Conservation (phyloP, 768 basidiomycete species). For the Tremella yokohamensis region DNA sequence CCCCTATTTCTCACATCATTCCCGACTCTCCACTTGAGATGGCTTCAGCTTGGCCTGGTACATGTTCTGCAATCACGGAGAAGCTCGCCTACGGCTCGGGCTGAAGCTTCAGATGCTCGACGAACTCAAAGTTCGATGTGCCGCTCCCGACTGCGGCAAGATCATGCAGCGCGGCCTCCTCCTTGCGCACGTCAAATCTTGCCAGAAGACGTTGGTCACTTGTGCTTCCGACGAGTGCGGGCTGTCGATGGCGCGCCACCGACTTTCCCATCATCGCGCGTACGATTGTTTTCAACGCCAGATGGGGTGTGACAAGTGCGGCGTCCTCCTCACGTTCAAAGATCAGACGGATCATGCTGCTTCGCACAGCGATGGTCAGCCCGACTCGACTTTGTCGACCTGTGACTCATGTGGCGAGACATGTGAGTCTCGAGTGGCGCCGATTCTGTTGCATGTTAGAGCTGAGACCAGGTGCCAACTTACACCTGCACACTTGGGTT, state of each 20-base stretch:
- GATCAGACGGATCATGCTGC: constrained; percentile 8
- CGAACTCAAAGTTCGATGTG: constrained; percentile 37
- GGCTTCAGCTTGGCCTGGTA: not conserved
- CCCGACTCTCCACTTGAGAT: not conserved
- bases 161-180: constrained; percentile 36
- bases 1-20: not conserved
- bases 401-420: constrained; percentile 20
- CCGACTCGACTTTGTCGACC: not conserved
- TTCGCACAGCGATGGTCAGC: not conserved
- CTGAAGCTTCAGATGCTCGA: constrained; percentile 28
- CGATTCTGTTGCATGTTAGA: not conserved
- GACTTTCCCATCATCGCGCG: constrained; percentile 32
- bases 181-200: constrained; percentile 26
- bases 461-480: constrained; percentile 10
- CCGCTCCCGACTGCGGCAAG: constrained; percentile 27
- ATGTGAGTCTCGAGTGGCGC: constrained; percentile 16
- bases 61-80: not conserved
- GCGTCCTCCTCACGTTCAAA: constrained; percentile 26
- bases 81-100: not conserved
- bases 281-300: constrained; percentile 40
- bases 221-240: constrained; percentile 34
- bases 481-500: constrained; percentile 25
- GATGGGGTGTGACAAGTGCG: constrained; percentile 37
- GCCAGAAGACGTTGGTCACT: constrained; percentile 26
- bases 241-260: constrained; percentile 28